phyloP scores from a whole-genome alignment of 2,329 filamentous ascomycete species.

The Aspergillus oerlinghausenensis region DNA sequence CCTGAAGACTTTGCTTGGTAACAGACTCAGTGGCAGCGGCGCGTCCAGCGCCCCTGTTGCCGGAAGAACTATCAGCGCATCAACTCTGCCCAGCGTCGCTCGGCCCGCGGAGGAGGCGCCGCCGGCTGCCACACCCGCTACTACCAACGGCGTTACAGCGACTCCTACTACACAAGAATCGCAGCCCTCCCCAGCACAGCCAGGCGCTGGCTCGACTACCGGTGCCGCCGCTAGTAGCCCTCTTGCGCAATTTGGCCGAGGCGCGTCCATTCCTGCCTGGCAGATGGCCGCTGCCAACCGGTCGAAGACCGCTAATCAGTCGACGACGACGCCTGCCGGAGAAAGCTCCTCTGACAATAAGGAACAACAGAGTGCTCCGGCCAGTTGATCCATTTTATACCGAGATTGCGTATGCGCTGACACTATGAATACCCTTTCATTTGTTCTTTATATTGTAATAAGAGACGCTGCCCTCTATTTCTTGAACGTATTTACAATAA shows the following conservation, averaged over 20 bases:
- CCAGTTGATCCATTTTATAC: slow-evolving; percentile 20
- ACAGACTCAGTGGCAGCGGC: slow-evolving; percentile 48
- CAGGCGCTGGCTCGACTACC: slow-evolving; percentile 29
- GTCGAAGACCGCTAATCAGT: slow-evolving; percentile 31
- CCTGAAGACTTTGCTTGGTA: slow-evolving; percentile 78
- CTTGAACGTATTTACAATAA: slow-evolving; percentile 21
- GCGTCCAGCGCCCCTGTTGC: slow-evolving; percentile 28
- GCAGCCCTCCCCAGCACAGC: slow-evolving; percentile 21
- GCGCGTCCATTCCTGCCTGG: slow-evolving; percentile 73
- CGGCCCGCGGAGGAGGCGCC: slow-evolving; percentile 18
- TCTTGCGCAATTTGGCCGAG: slow-evolving; percentile 46
- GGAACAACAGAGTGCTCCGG: slow-evolving; percentile 27
- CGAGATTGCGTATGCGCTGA: background rate
- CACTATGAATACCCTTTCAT: slow-evolving; percentile 3
- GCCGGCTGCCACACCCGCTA: slow-evolving; percentile 16
- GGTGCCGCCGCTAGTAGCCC: slow-evolving; percentile 38
- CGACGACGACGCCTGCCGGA: slow-evolving; percentile 17
- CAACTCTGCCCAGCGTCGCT: slow-evolving; percentile 17
- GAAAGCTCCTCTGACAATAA: slow-evolving; percentile 17
- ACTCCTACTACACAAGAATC: slow-evolving; percentile 26
- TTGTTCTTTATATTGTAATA: slow-evolving; percentile 1
- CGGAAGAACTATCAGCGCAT: slow-evolving; percentile 27
- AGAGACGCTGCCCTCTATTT: slow-evolving; percentile 2
- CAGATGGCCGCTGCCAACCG: slow-evolving; percentile 66
- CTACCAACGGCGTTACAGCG: slow-evolving; percentile 24